Base-by-base conservation (phyloP, 2,329 filamentous ascomycete species). In the Beauveria sp. region DNA sequence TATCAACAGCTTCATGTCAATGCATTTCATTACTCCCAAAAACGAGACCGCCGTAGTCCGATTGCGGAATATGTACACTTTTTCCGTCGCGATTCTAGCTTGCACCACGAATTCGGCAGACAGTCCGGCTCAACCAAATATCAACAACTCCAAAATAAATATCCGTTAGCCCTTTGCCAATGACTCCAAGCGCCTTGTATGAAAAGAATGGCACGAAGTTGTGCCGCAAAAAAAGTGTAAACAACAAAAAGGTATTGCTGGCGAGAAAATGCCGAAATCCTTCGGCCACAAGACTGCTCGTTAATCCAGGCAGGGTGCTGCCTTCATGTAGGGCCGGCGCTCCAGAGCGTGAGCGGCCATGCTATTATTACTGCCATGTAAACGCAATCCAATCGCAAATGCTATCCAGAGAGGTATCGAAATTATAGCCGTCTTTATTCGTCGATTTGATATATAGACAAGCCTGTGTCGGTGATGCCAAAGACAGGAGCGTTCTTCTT, bases 401-500 rank as follows among this genome's bases (percentile, higher is more conserved):
- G 52, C 63, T 59, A 51, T 66, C 66, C 24, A 54, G 55, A 55
- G 41, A 30, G 54, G 47, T 54, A 62, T 55, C 47, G 46, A 56
- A 56, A 61, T 43, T 43, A 51, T 20, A 30, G 30, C 47, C 48
- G 50, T 55, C 47, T 55, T 66, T 68, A 54, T 63, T 65, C 57
- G 50, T 60, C 60, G 63, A 79, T 71, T 63, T 84, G 77, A 63
- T 84, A 82, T 62, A 84, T 74, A 50, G 77, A 75, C 58, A 81
- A 67, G 50, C 79, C 71, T 26, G 75, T 75, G 63, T 84, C 78
- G 30, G 72, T 72, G 63, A 88, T 79, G 63, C 80, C 82, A 63
- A 86, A 85, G 57, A 79, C 70, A 30, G 73, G 69, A 3, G 84
- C 84, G 67, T 90, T 89, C 74, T 88, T 89, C 82, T 96, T 97